These are phyloP conservation scores for Exophiala bonariae DNA, from an alignment of 2,329 filamentous ascomycete genomes.

Conservation along the genomic window DNA sequence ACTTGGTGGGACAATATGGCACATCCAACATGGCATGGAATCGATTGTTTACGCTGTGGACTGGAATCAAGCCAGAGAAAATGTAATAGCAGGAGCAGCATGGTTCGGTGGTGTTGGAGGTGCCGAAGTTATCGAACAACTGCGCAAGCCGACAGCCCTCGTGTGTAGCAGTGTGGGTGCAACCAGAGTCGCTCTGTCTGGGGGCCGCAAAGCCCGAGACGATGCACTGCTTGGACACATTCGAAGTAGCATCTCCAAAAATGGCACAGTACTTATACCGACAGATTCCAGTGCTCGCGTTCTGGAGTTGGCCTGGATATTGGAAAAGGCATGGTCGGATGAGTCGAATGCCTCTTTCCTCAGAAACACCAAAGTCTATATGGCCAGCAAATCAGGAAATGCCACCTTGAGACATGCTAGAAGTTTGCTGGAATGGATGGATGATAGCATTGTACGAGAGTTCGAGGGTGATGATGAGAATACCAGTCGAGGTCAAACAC, in stretches of 20 bases:
- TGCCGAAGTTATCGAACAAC: conserved; percentile 87
- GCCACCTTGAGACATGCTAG: conserved; percentile 88
- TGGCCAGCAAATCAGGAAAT: conserved; percentile 82
- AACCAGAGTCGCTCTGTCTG: conserved; percentile 67
- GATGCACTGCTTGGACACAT: conserved; percentile 83
- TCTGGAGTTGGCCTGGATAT: conserved; percentile 83
- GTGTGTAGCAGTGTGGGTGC: conserved; percentile 87
- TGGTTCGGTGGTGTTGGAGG: conserved; percentile 86
- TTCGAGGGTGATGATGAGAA: conserved; percentile 63
- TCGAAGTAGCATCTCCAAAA: conserved; percentile 71
- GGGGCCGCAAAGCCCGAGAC: conserved; percentile 77
- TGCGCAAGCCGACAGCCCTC: conserved; percentile 89
- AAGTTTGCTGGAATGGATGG: conserved; percentile 99
- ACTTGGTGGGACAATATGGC: conserved; percentile 96
- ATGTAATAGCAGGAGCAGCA: conserved; percentile 87
- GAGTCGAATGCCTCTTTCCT: conserved; percentile 52
- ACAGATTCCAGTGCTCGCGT: conserved; percentile 95
- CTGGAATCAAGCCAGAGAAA: conserved; percentile 97
- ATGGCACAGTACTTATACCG: conserved; percentile 89
- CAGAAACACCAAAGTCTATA: conserved; percentile 63
- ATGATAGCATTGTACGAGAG: conserved; percentile 88
- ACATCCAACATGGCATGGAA: conserved; percentile 93
- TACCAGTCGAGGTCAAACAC: conserved; percentile 31
- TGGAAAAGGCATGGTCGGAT: conserved; percentile 87
- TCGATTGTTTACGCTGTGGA: conserved; percentile 97